A percentile compares a stretch with the other conserved stretches of the same genome.
Evolutionary conservation across 2,329 filamentous ascomycete species (phyloP).

Genomic region (Diaporthe citri): DNA sequence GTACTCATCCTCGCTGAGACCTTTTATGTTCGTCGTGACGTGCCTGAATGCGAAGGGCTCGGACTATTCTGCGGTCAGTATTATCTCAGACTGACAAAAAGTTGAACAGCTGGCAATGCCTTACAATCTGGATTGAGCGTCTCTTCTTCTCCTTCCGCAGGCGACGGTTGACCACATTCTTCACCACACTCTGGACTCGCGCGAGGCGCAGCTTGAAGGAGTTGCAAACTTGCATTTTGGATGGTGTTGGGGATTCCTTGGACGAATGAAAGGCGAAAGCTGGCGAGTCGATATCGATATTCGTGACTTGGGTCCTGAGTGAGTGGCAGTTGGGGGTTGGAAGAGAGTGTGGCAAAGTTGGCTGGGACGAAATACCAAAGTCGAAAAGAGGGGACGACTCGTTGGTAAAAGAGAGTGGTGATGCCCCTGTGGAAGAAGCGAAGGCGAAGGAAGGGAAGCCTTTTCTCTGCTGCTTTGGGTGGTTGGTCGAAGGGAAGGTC

Average conservation of each 20-base stretch:
- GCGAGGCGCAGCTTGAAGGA: constrained; percentile 59
- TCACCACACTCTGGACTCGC: constrained; percentile 58
- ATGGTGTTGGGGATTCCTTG: too few species aligned
- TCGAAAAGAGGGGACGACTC: constrained; percentile 5
- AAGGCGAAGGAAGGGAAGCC: constrained; percentile 26
- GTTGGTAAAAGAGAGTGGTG: constrained; percentile 1
- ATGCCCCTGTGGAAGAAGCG: constrained; percentile 3
- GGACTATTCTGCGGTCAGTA: constrained; percentile 57
- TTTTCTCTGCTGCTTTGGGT: constrained; percentile 1
- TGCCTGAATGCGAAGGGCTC: constrained; percentile 70
- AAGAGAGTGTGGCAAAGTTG: constrained; percentile 23
- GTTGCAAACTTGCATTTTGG: constrained; percentile 51
- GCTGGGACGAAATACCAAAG: neutral
- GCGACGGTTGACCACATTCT: constrained; percentile 42
- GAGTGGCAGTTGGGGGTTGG: constrained; percentile 11
- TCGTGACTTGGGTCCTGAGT: neutral
- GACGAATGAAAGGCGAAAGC: neutral
- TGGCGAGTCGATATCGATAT: neutral
- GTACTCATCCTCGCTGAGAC: constrained; percentile 71
- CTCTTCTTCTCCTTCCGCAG: constrained; percentile 57
- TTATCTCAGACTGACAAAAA: neutral
- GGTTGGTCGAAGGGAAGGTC: constrained; percentile 24
- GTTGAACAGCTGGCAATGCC: constrained; percentile 41
- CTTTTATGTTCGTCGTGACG: constrained; percentile 65
- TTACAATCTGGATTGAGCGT: constrained; percentile 60